phyloP scores from a whole-genome alignment of 2,329 filamentous ascomycete genomes.

The Monosporascus ibericus region DNA sequence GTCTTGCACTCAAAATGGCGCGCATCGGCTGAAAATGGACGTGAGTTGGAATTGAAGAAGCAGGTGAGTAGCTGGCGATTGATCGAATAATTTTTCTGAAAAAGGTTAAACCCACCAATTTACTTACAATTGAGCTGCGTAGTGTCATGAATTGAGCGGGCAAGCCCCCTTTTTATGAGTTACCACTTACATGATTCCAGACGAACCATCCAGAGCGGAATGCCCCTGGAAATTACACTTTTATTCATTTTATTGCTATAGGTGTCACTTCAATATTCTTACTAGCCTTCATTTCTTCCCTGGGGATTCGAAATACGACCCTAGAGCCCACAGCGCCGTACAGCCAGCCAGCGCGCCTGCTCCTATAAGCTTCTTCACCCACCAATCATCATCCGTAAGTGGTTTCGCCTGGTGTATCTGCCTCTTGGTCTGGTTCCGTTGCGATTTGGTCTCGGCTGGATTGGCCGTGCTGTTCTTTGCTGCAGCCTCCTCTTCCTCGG shows the following conservation, averaged over 20 bases:
- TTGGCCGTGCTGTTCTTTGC: constrained; percentile 20
- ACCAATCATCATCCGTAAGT: constrained; percentile 60
- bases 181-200: too few species aligned
- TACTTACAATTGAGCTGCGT: too few species aligned
- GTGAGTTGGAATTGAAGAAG: not conserved
- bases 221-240: not conserved
- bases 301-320: constrained; percentile 42
- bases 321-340: constrained; percentile 51
- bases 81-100: too few species aligned
- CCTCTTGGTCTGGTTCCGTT: constrained; percentile 12
- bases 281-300: constrained; percentile 8
- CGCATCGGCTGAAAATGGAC: too few species aligned
- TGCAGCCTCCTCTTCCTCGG: constrained; percentile 37
- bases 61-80: not conserved
- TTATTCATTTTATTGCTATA: not conserved
- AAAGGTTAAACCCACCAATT: too few species aligned
- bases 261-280: not conserved
- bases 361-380: constrained; percentile 59
- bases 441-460: constrained; percentile 10
- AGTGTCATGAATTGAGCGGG: too few species aligned
- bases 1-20: too few species aligned
- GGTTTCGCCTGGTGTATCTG: constrained; percentile 51
- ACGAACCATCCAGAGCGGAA: too few species aligned
- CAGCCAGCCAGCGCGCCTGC: constrained; percentile 57
- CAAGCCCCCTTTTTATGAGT: not conserved